These are phyloP conservation scores for Mantamonas sphyraenae DNA, from an alignment of 78 protist species.

Conservation along the genomic window DNA sequence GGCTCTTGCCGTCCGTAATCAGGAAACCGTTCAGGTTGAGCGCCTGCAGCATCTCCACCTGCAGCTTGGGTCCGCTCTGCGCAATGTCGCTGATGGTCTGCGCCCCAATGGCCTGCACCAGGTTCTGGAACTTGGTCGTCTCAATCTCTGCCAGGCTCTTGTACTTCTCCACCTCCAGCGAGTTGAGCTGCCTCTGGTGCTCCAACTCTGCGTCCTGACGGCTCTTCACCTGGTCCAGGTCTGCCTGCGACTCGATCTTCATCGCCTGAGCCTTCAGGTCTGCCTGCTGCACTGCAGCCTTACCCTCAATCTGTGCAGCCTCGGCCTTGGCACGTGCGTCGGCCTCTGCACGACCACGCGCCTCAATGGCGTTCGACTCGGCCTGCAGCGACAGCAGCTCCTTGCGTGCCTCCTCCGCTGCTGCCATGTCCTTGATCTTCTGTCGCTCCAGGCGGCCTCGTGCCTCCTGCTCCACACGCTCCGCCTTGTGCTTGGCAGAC, in stretches of 20 bases:
- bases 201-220: slow-evolving; percentile 50
- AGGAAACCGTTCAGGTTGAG: slow-evolving; percentile 61
- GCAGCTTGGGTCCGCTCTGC: slow-evolving; percentile 76
- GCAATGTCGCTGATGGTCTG: slow-evolving; percentile 66
- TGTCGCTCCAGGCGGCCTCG: slow-evolving; percentile 69
- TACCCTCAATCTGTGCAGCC: slow-evolving; percentile 67
- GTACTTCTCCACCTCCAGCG: slow-evolving; percentile 51
- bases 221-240: slow-evolving; percentile 25
- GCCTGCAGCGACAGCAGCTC: slow-evolving; percentile 63
- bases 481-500: slow-evolving; percentile 75
- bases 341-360: slow-evolving; percentile 72
- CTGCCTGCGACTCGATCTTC: slow-evolving; percentile 55
- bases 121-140: slow-evolving; percentile 49
- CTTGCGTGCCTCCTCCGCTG: slow-evolving; percentile 56
- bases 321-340: slow-evolving; percentile 78
- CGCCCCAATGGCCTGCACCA: slow-evolving; percentile 61
- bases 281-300: slow-evolving; percentile 63
- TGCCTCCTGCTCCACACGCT: slow-evolving; percentile 74
- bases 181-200: slow-evolving; percentile 39
- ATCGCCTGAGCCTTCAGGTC: slow-evolving; percentile 58
- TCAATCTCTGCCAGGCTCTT: slow-evolving; percentile 48
- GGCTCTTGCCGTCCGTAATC: slow-evolving; percentile 74
- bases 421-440: slow-evolving; percentile 64
- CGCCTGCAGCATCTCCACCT: slow-evolving; percentile 59
- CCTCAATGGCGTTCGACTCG: slow-evolving; percentile 53